Conservation (phyloP, 2,329 filamentous ascomycete species). For the Coniochaeta hoffmannii region DNA sequence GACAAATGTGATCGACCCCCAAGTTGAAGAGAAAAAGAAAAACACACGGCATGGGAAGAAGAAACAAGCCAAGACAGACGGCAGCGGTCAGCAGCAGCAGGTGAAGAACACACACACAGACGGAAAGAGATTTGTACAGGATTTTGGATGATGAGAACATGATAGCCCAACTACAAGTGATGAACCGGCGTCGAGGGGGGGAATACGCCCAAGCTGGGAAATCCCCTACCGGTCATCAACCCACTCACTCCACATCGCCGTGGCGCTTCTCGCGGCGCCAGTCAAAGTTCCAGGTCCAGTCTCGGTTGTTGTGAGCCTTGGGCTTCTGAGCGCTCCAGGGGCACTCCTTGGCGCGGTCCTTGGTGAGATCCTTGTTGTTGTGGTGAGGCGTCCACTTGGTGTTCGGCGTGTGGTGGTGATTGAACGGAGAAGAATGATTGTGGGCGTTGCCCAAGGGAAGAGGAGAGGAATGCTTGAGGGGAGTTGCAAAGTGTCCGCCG, state of each 20-base stretch:
- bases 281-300: constrained; percentile 40
- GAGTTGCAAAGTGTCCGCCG: constrained; percentile 19
- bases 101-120: constrained; percentile 15
- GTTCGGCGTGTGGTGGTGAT: constrained; percentile 11
- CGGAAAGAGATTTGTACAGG: not conserved
- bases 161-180: constrained; percentile 55
- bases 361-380: constrained; percentile 27
- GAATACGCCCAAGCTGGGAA: not conserved
- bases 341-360: constrained; percentile 44
- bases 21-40: constrained; percentile 6
- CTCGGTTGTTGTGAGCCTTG: constrained; percentile 28
- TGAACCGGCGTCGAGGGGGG: constrained; percentile 24
- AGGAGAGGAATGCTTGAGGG: constrained; percentile 16
- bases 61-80: constrained; percentile 17
- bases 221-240: constrained; percentile 79
- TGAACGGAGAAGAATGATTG: constrained; percentile 13
- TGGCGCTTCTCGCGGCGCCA: constrained; percentile 55
- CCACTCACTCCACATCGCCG: constrained; percentile 89
- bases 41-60: constrained; percentile 11
- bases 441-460: constrained; percentile 8
- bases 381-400: constrained; percentile 18
- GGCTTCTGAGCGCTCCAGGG: constrained; percentile 43
- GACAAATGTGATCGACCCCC: constrained; percentile 10
- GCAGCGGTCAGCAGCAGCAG: constrained; percentile 14
- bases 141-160: constrained; percentile 11